Evolutionary conservation across 768 basidiomycete genomes (phyloP), one percentile per base, ranked within the genome.

Genomic region (Russula vinacea): DNA sequence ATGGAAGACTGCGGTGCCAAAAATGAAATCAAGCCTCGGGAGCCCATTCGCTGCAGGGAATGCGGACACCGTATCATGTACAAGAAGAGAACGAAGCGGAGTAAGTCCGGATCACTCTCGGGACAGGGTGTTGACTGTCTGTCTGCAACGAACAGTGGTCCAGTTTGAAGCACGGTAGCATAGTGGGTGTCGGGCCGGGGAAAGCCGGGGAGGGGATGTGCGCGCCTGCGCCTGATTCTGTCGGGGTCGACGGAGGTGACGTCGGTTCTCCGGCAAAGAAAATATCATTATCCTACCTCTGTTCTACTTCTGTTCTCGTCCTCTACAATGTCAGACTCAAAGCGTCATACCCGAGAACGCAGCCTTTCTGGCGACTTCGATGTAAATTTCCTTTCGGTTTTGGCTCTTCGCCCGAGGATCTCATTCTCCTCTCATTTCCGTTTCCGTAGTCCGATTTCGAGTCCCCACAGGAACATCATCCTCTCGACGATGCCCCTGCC

Each of bases 51-150:
- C 62, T 98, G 96, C 77, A 83, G 90, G 69, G 94, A 98, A 73
- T 98, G 96, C 72, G 96, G 96, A 3, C 96, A 98, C 76, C 86
- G 96, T 58, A 96, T 98, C 74, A 94, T 98, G 92, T 98, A 97
- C 78, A 98, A 98, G 78, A 97, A 95, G 76, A 80, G 96, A 71
- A 96, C 94, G 26, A 91, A 84, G 72, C 81, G 93, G 81, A 95
- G 96, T 98, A 70, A 73, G 94, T 79, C 22, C 58, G 39, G 60
- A 50, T 14, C 24, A 39, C 63, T 53, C 40, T 8, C 42, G 55
- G 11, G 40, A 6, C 7, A 16, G 49, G n/a, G 29, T 26, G 19
- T 50, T 54, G 45, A 50, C n/a, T 39, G 19, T 63, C 67, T 56
- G 10, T 53, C 60, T 47, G 68, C 60, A 19, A 68, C 16, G 60